A percentile compares a stretch with the other conserved stretches of the same genome.
Conservation (phyloP, 208 protist genomes). For the Trypanosomatidae sp. region DNA sequence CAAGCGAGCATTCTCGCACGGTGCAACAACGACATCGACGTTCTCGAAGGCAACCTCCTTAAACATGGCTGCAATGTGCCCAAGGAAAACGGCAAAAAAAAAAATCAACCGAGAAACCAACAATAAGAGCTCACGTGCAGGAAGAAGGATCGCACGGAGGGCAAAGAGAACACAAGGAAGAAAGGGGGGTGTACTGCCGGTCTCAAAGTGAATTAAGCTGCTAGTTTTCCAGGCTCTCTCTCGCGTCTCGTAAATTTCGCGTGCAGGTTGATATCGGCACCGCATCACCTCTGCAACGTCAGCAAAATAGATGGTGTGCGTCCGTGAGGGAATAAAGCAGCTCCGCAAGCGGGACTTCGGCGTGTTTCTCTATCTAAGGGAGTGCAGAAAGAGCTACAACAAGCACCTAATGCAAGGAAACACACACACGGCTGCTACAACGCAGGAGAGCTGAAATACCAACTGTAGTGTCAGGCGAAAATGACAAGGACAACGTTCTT, state of each 20-base stretch:
- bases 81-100: not conserved
- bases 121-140: not conserved
- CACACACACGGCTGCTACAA: not conserved
- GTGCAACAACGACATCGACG: not conserved
- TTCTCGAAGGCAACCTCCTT: slow-evolving; percentile 49
- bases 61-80: slow-evolving; percentile 33
- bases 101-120: not conserved
- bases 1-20: not conserved
- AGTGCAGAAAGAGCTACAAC: not conserved
- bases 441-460: not conserved
- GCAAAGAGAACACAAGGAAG: not conserved
- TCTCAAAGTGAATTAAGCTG: not conserved
- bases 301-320: not conserved
- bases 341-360: not conserved
- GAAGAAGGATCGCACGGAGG: not conserved
- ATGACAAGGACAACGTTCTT: not conserved
- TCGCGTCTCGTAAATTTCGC: not conserved
- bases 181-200: not conserved
- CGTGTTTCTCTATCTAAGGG: not conserved
- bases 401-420: not conserved
- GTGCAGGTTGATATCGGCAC: not conserved
- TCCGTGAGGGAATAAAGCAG: not conserved
- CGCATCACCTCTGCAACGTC: not conserved
- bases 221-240: not conserved
- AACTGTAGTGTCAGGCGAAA: not conserved